Evolutionary conservation across 768 basidiomycete species (phyloP).

Genomic region (Rhizopogon vesiculosus): DNA sequence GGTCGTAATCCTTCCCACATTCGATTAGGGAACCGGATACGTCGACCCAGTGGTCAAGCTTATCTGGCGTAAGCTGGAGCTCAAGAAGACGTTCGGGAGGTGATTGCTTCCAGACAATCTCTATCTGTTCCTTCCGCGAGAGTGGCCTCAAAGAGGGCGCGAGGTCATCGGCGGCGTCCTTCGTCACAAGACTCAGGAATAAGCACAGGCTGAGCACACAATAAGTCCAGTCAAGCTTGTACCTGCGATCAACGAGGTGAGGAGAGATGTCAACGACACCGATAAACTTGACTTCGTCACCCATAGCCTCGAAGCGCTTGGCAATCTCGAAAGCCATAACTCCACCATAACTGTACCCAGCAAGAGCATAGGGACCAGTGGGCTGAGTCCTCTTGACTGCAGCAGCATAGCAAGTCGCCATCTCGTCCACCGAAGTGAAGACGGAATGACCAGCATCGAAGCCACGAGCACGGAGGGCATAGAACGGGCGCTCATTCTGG

Average conservation of each 20-base stretch:
- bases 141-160: slow-evolving; percentile 9
- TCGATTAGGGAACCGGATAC: slow-evolving; percentile 17
- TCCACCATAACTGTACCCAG: slow-evolving; percentile 43
- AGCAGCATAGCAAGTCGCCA: slow-evolving; percentile 31
- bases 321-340: slow-evolving; percentile 40
- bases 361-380: slow-evolving; percentile 35
- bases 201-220: slow-evolving; percentile 33
- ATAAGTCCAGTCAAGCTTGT: slow-evolving; percentile 34
- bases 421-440: slow-evolving; percentile 34
- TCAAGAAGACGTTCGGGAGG: slow-evolving; percentile 5
- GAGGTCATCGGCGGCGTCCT: slow-evolving; percentile 16
- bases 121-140: slow-evolving; percentile 15
- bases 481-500: slow-evolving; percentile 35
- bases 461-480: slow-evolving; percentile 40
- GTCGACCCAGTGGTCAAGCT: slow-evolving; percentile 19
- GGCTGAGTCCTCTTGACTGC: slow-evolving; percentile 31
- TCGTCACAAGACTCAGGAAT: slow-evolving; percentile 31
- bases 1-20: slow-evolving; percentile 14
- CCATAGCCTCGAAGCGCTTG: slow-evolving; percentile 30
- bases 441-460: slow-evolving; percentile 34
- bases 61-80: slow-evolving; percentile 12
- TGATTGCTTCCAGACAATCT: slow-evolving; percentile 13
- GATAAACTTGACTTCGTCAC: slow-evolving; percentile 33
- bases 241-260: slow-evolving; percentile 35
- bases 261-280: slow-evolving; percentile 41